Evolutionary conservation across 2,329 filamentous ascomycete genomes (phyloP).

Genomic region (Akanthomyces lecanii): DNA sequence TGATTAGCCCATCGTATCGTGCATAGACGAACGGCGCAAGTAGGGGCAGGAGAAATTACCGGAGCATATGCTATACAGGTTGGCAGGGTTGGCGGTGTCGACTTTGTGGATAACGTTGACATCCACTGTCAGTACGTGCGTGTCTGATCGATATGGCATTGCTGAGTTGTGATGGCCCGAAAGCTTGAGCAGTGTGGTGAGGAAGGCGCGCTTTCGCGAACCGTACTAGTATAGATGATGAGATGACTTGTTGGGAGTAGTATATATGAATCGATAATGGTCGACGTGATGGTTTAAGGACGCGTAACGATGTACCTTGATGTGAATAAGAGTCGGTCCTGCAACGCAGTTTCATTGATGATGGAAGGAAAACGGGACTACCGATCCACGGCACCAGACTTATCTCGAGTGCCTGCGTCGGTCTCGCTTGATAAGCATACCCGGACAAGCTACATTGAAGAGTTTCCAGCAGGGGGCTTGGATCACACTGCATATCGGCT

Average conservation of each 20-base stretch:
- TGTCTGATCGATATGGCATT: conserved; percentile 82
- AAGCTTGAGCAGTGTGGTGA: conserved; percentile 30
- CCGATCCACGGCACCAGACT: not conserved
- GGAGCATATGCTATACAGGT: conserved; percentile 95
- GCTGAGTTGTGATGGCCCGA: conserved; percentile 35
- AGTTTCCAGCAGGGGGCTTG: too few species aligned
- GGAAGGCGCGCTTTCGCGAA: conserved; percentile 16
- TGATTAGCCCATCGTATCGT: conserved; percentile 28
- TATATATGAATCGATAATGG: too few species aligned
- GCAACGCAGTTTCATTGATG: not conserved
- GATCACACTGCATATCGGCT: too few species aligned
- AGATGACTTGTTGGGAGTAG: too few species aligned
- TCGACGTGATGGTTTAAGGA: not conserved
- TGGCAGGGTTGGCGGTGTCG: conserved; percentile 87
- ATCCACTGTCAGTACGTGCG: conserved; percentile 87
- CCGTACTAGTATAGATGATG: not conserved
- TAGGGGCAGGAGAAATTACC: conserved; percentile 53
- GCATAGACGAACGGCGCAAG: not conserved
- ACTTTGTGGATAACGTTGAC: conserved; percentile 90
- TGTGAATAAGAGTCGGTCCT: not conserved
- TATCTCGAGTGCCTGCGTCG: not conserved
- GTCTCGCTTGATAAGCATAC: not conserved
- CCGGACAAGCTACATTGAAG: too few species aligned
- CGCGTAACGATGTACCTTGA: not conserved
- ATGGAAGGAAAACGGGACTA: not conserved